Evolutionary conservation across 2,329 filamentous ascomycete species (phyloP), one percentile per base, ranked within the genome.

Genomic region (Verticillium nonalfalfae): DNA sequence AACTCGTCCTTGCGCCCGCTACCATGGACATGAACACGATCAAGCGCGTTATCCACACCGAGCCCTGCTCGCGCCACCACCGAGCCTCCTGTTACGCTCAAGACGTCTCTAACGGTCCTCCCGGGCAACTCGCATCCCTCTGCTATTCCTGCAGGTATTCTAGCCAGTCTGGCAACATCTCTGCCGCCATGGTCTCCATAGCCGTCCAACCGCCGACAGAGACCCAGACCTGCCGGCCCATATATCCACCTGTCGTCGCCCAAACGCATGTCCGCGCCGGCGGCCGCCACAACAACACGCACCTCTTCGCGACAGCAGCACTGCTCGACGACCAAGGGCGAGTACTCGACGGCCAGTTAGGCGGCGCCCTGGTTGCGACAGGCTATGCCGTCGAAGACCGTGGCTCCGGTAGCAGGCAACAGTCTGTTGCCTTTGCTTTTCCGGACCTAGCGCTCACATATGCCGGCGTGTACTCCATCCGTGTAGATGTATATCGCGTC

Each of bases 401-500:
- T 10, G 58, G 63, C 4, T 59, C 65, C 3, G 61, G 40, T n/a
- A 18, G 40, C 7, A n/a, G 40, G n/a, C n/a, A 50, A 9, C 40
- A 60, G 2, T 63, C 64, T 1, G 59, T 69, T 3, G 60, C 66
- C 6, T 74, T 71, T 56, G 60, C 66, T 4, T 74, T 72, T 38
- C 7, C 62, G 2, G 61, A 72, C 33, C 64, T 74, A 31, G 60
- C 61, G 2, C 66, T 73, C n/a, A 21, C 45, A 0, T 34, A 45
- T 4, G 59, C 62, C 1, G 73, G 73, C 0, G 57, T 50, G 5
- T 74, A 68, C 56, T 65, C 55, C 2, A 64, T 74, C 45, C 68
- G 68, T 15, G 52, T 74, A 6, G 71, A 74, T 36, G 39, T 71
- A 1, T 73, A 73, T 60, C 65, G 66, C 40, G 65, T 66, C 33